Base-by-base conservation (phyloP, 345 rosid genomes). In the Isatis tinctoria region DNA sequence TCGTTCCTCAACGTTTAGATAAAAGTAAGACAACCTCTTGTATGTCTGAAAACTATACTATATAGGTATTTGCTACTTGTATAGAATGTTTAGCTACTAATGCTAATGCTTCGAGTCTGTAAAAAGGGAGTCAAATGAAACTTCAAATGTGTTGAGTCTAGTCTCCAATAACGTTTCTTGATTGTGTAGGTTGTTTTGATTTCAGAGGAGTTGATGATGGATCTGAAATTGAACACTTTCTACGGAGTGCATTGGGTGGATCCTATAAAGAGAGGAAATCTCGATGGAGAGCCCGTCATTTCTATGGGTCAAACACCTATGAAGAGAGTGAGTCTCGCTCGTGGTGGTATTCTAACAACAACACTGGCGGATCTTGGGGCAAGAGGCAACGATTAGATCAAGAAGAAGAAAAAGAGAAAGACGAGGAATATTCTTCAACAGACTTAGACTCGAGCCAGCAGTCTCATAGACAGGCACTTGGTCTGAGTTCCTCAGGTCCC, bases 381-480 rank as follows among this genome's bases (percentile, higher is more conserved):
- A 70, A 79, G 80, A 85, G 83, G 66, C 70, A 49, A 60, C 77
- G 69, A 47, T 32, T 74, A 67, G 86, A 88, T 33, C 87, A 86
- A 14, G 88, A 87, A 16, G 78, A 71, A 37, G 84, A 82, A 47
- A 3, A 41, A 33, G 68, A 75, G 59, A 83, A 86, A 44, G 89
- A 90, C 17, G 82, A 86, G 8, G 63, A 66, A 12, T 83, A 83
- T 47, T 81, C 78, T 63, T 85, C 85, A 58, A 28, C 78, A 44
- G 26, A 35, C 73, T 61, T 69, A 9, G 82, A 80, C 27, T 60
- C 79, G 66, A 60, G 79, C n/a, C 78, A 75, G 52, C 70, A 85
- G 66, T 87, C 88, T 41, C 79, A 90, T 67, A 85, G 97, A 78
- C 76, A 49, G 16, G 75, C 91, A 62, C 98, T 93, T 57, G 97